phyloP scores from a whole-genome alignment of 177 flowering plant genomes.

The Vitis hybrid region DNA sequence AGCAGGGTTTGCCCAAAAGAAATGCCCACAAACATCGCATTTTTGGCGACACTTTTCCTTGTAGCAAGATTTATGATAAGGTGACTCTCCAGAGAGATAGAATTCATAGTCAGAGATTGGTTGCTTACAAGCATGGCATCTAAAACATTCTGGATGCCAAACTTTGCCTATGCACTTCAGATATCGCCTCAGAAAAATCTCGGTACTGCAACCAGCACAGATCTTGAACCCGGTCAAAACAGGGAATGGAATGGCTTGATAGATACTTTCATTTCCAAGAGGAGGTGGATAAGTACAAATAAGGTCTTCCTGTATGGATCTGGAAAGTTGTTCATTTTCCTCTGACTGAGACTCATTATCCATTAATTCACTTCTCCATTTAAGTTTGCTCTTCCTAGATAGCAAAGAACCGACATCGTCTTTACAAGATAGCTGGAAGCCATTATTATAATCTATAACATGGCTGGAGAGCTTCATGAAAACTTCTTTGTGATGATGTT shows the following conservation, averaged over 20 bases:
- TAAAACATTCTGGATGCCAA: slow-evolving; percentile 76
- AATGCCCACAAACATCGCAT: slow-evolving; percentile 66
- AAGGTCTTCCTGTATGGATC: slow-evolving; percentile 19
- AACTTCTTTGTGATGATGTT: too few species aligned
- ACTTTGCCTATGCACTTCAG: slow-evolving; percentile 59
- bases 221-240: slow-evolving; percentile 10
- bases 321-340: slow-evolving; percentile 20
- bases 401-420: too few species aligned
- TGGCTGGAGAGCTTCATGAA: too few species aligned
- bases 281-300: neutral
- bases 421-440: too few species aligned
- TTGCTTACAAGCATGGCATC: slow-evolving; percentile 58
- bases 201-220: slow-evolving; percentile 63
- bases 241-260: neutral
- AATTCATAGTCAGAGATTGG: slow-evolving; percentile 70
- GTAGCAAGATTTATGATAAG: slow-evolving; percentile 64
- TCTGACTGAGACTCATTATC: slow-evolving; percentile 8
- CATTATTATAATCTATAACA: too few species aligned
- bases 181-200: slow-evolving; percentile 65
- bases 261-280: neutral
- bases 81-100: slow-evolving; percentile 53
- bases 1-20: slow-evolving; percentile 1
- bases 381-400: too few species aligned
- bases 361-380: too few species aligned
- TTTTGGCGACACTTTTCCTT: slow-evolving; percentile 65